These are phyloP conservation scores for Yamadazyma diddensiae DNA, from an alignment of 1,139 yeast species.

Conservation along the genomic window DNA sequence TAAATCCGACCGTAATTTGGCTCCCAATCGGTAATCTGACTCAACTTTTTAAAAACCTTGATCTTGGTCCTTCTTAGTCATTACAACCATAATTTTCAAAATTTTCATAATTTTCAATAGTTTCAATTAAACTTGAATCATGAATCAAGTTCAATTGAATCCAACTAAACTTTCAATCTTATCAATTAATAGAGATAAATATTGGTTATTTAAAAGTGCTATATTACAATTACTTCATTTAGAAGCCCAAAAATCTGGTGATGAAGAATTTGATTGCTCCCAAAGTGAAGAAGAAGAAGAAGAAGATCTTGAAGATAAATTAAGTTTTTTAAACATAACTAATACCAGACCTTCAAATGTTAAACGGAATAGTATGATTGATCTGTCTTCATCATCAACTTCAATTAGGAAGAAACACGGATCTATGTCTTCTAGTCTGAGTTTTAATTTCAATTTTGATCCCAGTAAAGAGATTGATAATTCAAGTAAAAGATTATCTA, in stretches of 20 bases:
- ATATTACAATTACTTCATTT: slow-evolving; percentile 38
- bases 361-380: slow-evolving; percentile 7
- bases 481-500: slow-evolving; percentile 18
- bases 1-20: no score
- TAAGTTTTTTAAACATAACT: neutral
- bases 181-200: slow-evolving; percentile 46
- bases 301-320: slow-evolving; percentile 10
- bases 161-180: slow-evolving; percentile 43
- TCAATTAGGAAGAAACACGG: slow-evolving; percentile 10
- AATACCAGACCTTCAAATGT: neutral
- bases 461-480: slow-evolving; percentile 22
- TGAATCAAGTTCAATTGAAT: slow-evolving; percentile 43
- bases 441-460: slow-evolving; percentile 16
- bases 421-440: slow-evolving; percentile 13
- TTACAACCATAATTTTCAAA: no score
- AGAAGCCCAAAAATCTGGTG: slow-evolving; percentile 15
- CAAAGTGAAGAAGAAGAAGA: slow-evolving; percentile 18
- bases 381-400: slow-evolving; percentile 6
- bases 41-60: no score
- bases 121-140: no score
- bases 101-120: no score
- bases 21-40: no score
- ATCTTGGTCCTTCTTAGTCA: no score
- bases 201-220: slow-evolving; percentile 51
- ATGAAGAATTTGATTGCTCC: slow-evolving; percentile 17